Base-by-base conservation (phyloP, 495 filamentous ascomycete genomes). In the Filosporella fistucella region DNA sequence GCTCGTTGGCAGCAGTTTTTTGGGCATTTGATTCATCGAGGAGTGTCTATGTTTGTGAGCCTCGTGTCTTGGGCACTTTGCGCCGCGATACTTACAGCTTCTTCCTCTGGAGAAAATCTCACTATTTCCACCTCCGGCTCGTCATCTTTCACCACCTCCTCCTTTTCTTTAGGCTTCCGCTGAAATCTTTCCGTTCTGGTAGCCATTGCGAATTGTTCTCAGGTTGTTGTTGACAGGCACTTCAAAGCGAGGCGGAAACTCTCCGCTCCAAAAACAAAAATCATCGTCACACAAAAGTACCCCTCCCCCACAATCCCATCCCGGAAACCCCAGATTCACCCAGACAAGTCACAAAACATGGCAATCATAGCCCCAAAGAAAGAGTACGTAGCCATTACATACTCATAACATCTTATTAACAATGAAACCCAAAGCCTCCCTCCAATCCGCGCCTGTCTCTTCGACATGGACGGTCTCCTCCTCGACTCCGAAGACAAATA, bases 381-480 rank as follows among this genome's bases (percentile, higher is more conserved):
- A 47, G 36, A 42, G 55, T 54, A 51, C 38, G 22, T 41, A 10
- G 16, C 10, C 37, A 9, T 18, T 37, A 10, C 14, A 35, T 23
- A 17, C n/a, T 24, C 10, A 23, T 17, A 4, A 30, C 11, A 28
- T 20, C 34, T 22, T 13, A 14, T 18, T 3, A 10, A 13, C 21
- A 26, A 21, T 18, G 26, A 32, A 38, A 45, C 34, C 7, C 14
- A 33, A 30, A 61, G 58, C 35, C 57, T 63, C 20, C 89, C 88
- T 20, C 82, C 84, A 37, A 78, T 97, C 47, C 80, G 89, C 47
- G 93, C 93, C 49, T 96, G 90, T 68, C 83, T 99, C 48, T 99
- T 99, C 62, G 93, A 98, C 74, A 95, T 98, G 90, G 93, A 98
- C 62, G 93, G 93, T 34, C 83, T 98, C 22, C 76, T 98, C 16